A percentile compares a stretch with the other conserved stretches of the same genome.
These are phyloP conservation scores for Ascochyta koolunga DNA, from an alignment of 2,329 filamentous ascomycete genomes.

Conservation along the genomic window DNA sequence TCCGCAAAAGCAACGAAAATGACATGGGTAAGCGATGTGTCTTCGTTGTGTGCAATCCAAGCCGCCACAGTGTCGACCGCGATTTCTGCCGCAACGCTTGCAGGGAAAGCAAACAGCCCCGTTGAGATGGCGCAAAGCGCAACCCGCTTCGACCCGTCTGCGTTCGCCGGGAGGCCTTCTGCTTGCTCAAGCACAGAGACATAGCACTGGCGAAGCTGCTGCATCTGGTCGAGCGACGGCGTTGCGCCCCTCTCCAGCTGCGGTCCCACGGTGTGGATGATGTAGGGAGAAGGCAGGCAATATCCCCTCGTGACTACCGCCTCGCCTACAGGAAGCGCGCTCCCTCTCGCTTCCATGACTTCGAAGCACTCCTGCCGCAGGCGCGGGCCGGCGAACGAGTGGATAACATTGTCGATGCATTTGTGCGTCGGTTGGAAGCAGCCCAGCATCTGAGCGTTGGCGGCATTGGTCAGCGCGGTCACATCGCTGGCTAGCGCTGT, in stretches of 20 bases:
- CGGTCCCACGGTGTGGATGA: slow-evolving; percentile 47
- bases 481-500: slow-evolving; percentile 36
- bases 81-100: slow-evolving; percentile 32
- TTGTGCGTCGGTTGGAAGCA: slow-evolving; percentile 45
- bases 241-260: slow-evolving; percentile 30
- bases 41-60: slow-evolving; percentile 35
- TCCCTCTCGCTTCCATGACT: slow-evolving; percentile 29
- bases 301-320: slow-evolving; percentile 38
- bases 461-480: slow-evolving; percentile 47
- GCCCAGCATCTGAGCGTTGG: slow-evolving; percentile 44
- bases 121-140: slow-evolving; percentile 47
- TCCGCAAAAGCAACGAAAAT: slow-evolving; percentile 45
- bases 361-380: slow-evolving; percentile 40
- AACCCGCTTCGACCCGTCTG: slow-evolving; percentile 34
- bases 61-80: slow-evolving; percentile 34
- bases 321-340: slow-evolving; percentile 32
- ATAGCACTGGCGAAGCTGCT: slow-evolving; percentile 40
- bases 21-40: slow-evolving; percentile 36
- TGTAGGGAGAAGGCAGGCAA: slow-evolving; percentile 33
- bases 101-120: slow-evolving; percentile 46
- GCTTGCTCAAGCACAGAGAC: slow-evolving; percentile 35
- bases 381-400: slow-evolving; percentile 39
- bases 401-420: slow-evolving; percentile 49
- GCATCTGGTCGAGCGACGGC: slow-evolving; percentile 25
- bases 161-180: slow-evolving; percentile 29